These are phyloP conservation scores for Bromus sterilis DNA, from an alignment of 176 grass and related monocot species.

Conservation along the genomic window DNA sequence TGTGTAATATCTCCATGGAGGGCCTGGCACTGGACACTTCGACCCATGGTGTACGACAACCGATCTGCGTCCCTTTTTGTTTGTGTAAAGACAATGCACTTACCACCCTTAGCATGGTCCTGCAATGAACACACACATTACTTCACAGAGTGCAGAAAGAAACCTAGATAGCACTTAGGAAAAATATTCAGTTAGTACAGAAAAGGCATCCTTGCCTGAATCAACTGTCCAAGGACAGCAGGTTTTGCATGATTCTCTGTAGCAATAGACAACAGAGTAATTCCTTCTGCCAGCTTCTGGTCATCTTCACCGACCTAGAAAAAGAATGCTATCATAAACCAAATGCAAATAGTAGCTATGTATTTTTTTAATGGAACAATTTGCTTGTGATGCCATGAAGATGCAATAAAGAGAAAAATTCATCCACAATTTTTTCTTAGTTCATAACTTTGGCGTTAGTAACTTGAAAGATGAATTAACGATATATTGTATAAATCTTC, in stretches of 20 bases:
- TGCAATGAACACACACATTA: conserved; percentile 18
- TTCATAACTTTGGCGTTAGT: neutral
- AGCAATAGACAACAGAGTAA: conserved; percentile 55
- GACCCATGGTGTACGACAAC: conserved; percentile 59
- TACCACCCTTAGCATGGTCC: conserved; percentile 92
- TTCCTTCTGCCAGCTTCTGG: conserved; percentile 95
- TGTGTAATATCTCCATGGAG: conserved; percentile 95
- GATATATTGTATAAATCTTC: neutral
- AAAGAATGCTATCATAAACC: neutral
- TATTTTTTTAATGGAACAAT: neutral
- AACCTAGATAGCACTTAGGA: neutral
- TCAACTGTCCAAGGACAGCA: conserved; percentile 71
- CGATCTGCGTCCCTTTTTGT: conserved; percentile 86
- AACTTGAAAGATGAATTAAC: neutral
- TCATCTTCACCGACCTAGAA: conserved; percentile 93
- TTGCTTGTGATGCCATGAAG: neutral
- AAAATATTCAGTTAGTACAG: neutral
- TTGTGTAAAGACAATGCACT: conserved; percentile 95
- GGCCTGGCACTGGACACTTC: conserved; percentile 59
- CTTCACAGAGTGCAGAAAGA: neutral
- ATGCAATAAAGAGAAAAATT: neutral
- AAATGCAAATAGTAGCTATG: neutral
- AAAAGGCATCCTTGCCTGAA: conserved; percentile 41
- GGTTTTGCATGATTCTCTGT: conserved; percentile 61
- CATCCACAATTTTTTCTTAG: neutral